A percentile compares a stretch with the other conserved stretches of the same genome.
These are phyloP conservation scores for Cucumis melo DNA, from an alignment of 306 rosid genomes.

Conservation along the genomic window DNA sequence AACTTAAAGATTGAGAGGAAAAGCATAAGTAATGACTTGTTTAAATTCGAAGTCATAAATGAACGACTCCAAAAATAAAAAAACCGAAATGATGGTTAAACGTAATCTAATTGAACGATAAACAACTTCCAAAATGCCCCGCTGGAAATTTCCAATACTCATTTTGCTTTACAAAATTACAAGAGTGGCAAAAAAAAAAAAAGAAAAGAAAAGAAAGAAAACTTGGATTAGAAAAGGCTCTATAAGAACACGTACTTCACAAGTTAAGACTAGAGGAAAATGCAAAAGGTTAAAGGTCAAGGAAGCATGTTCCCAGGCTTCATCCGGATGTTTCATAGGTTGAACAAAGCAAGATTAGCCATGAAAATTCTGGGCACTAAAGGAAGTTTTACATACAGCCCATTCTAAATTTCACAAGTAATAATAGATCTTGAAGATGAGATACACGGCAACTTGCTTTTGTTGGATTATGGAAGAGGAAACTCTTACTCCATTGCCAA, in stretches of 20 bases:
- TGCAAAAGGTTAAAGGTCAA: neutral
- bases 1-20: too few species aligned
- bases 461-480: neutral
- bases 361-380: neutral
- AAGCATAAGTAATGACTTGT: too few species aligned
- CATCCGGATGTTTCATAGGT: neutral
- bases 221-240: neutral
- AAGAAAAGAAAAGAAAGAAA: too few species aligned
- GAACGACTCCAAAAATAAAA: too few species aligned
- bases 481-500: neutral
- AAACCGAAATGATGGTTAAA: too few species aligned
- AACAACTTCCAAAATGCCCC: neutral
- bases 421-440: neutral
- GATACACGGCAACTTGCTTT: neutral
- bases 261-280: neutral
- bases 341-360: neutral
- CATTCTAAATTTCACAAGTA: neutral
- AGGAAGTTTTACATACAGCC: neutral
- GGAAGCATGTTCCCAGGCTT: neutral
- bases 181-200: neutral
- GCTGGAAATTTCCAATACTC: neutral
- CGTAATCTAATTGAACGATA: too few species aligned
- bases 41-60: too few species aligned
- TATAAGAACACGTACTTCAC: neutral
- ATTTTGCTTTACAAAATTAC: neutral